Evolutionary conservation across 2,329 filamentous ascomycete species (phyloP).

Genomic region (Fusarium heterosporum): DNA sequence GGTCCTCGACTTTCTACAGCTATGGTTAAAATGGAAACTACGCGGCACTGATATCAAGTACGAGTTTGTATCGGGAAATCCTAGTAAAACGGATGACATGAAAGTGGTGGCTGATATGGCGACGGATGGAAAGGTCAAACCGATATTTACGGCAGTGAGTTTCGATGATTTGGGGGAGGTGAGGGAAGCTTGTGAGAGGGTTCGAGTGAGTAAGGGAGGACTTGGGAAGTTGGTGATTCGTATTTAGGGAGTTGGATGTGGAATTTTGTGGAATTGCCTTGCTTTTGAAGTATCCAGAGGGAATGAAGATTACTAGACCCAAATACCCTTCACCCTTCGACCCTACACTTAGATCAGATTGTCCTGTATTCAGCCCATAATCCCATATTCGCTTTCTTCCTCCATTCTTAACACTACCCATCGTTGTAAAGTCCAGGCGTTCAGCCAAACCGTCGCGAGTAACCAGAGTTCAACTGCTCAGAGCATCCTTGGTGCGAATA

Average conservation of each 20-base stretch:
- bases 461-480: not conserved
- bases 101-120: slow-evolving; percentile 56
- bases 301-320: not conserved
- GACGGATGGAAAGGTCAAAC: slow-evolving; percentile 57
- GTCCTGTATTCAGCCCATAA: not conserved
- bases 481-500: not conserved
- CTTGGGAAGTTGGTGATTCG: slow-evolving; percentile 48
- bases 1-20: slow-evolving; percentile 52
- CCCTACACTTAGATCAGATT: not conserved
- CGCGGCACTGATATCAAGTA: slow-evolving; percentile 59
- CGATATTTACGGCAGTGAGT: slow-evolving; percentile 56
- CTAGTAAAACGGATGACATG: slow-evolving; percentile 55
- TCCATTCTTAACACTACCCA: not conserved
- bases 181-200: slow-evolving; percentile 54
- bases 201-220: slow-evolving; percentile 47
- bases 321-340: not conserved
- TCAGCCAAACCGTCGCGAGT: not conserved
- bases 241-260: slow-evolving; percentile 16
- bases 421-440: not conserved
- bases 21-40: slow-evolving; percentile 57
- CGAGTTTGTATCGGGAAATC: slow-evolving; percentile 59
- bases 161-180: slow-evolving; percentile 59
- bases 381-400: not conserved
- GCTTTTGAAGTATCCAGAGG: not conserved
- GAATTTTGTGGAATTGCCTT: not conserved